Evolutionary conservation across 148 eudicot species (phyloP), one percentile per base, ranked within the genome.

Genomic region (Rhododendron williamsianum): DNA sequence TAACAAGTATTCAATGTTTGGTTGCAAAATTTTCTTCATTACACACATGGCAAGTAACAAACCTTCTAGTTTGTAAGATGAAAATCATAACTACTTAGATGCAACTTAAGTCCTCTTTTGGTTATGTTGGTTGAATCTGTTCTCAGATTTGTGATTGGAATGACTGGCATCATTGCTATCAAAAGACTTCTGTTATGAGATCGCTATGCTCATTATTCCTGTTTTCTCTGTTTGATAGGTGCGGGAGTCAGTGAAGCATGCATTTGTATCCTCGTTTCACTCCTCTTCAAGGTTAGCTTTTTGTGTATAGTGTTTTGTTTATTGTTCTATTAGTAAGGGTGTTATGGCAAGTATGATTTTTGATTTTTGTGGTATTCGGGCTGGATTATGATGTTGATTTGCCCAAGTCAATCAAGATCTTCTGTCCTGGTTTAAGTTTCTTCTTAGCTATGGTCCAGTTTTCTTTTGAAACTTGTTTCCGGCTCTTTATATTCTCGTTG

Each of bases 201-300:
- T 27, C 33, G 4, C 18, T 69, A 69, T 30, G 18, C 38, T 19
- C 27, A 49, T 5, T 51, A 21, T 54, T 0, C 10, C 19, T 16
- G 41, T 27, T 25, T 60, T 49, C 27, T 76, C 58, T 81, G 72
- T 78, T 38, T 81, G 65, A 89, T 89, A 94, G 98, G 96, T 95
- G 77, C 89, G 88, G 46, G 92, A 95, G 82, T 94, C 92, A 87
- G 87, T 94, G 78, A 90, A 92, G 58, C 88, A 18, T 21, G 79
- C 85, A 58, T 51, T 89, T 56, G 11, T 78, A 33, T 45, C 2
- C 76, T 13, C 12, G 6, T 27, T 19, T 86, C 91, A 80, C 56
- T 83, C 92, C 82, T 89, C 87, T 80, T 85, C 91, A 51, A 92
- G 92, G 98, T 94, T 10, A 85, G 89, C 72, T 87, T 85, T 71